phyloP scores from a whole-genome alignment of 257 asterid genomes.

The Gynochthodes officinalis region DNA sequence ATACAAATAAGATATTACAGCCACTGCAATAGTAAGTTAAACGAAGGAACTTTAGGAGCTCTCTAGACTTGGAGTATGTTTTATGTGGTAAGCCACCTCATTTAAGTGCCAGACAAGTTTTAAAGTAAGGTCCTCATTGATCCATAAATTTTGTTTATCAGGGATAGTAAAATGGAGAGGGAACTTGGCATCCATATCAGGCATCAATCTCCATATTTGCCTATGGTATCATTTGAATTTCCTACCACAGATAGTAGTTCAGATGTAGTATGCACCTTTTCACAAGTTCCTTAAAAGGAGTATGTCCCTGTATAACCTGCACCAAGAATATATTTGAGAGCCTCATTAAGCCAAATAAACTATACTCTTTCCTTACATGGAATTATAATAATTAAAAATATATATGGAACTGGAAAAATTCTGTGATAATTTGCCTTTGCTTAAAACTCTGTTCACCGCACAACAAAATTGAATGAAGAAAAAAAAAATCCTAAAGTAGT shows the following conservation, averaged over 20 bases:
- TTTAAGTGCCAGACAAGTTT: neutral
- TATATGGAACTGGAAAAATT: neutral
- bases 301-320: constrained; percentile 95
- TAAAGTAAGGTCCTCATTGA: neutral
- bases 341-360: constrained; percentile 10
- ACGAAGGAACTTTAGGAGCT: neutral
- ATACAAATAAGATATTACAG: neutral
- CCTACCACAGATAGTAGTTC: constrained; percentile 5
- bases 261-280: constrained; percentile 43
- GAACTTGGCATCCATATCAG: neutral
- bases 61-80: neutral
- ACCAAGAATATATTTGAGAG: constrained; percentile 22
- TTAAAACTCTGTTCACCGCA: too few species aligned
- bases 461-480: constrained; percentile 6
- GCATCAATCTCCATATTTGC: neutral
- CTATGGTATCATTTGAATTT: constrained; percentile 4
- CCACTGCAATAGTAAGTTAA: neutral
- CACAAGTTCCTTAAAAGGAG: constrained; percentile 72
- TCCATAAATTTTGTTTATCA: neutral
- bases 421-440: neutral
- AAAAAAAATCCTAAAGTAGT: neutral
- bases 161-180: neutral
- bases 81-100: neutral
- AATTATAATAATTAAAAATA: neutral
- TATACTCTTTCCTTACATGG: neutral